Conservation (phyloP, 2,329 filamentous ascomycete species). For the Acrocalymma vagum region DNA sequence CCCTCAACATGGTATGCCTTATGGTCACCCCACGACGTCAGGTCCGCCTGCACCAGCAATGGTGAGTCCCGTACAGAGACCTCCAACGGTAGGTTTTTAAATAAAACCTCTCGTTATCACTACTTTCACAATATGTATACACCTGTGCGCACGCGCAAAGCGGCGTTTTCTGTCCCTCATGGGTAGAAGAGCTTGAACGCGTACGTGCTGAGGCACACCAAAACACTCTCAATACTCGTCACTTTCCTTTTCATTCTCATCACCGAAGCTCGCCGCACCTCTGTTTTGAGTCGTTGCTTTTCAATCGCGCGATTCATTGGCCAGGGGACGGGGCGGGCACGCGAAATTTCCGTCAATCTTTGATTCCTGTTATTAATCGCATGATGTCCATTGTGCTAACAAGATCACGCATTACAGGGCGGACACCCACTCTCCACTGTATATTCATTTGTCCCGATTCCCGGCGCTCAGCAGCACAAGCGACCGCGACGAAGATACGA, state of each 20-base stretch:
- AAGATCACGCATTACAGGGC: conserved; percentile 44
- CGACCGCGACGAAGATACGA: conserved; percentile 92
- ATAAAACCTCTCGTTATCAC: conserved; percentile 1
- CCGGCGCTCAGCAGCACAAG: conserved; percentile 96
- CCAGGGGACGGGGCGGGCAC: too few relatives aligned
- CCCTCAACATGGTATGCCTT: conserved; percentile 52
- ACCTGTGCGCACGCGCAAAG: neutral
- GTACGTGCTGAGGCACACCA: too few relatives aligned
- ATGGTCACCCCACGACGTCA: conserved; percentile 65
- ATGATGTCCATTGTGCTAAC: too few relatives aligned
- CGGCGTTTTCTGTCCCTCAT: too few relatives aligned
- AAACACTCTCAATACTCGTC: too few relatives aligned
- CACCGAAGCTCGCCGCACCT: too few relatives aligned
- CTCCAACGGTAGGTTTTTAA: conserved; percentile 66
- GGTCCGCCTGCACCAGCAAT: conserved; percentile 65
- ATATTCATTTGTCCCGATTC: conserved; percentile 97
- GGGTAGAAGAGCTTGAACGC: too few relatives aligned
- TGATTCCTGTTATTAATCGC: too few relatives aligned
- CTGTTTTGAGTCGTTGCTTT: too few relatives aligned
- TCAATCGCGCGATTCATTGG: neutral
- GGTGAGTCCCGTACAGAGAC: conserved; percentile 67
- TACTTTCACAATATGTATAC: neutral
- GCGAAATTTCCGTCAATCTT: too few relatives aligned
- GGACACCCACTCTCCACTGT: conserved; percentile 74
- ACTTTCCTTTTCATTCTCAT: too few relatives aligned